Evolutionary conservation across 805 yeast species (phyloP), one percentile per base, ranked within the genome.

Genomic region (Kregervanrija pseudodelftensis): DNA sequence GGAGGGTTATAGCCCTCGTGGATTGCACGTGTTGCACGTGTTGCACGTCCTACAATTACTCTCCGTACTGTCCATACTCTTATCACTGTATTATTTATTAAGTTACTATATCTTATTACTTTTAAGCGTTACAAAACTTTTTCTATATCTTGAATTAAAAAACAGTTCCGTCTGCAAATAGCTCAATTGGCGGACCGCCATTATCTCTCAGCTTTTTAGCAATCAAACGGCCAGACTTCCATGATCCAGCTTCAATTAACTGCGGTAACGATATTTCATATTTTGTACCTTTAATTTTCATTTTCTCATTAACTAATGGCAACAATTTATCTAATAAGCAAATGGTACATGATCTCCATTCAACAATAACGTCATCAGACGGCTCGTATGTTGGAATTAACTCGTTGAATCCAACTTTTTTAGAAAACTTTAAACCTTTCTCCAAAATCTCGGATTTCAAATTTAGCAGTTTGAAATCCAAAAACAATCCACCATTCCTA

Each of bases 281-380:
- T 9, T 52, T 47, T 5, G 65, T 59, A 14, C 57, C 58, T 9
- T 46, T 51, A 31, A 65, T 63, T 0, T 59, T 61, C 41, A 79
- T 55, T 42, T 66, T 64, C 30, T 69, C 63, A 50, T 80, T 80
- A 34, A 79, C 73, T 42, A 73, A 48, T 11, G 77, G 78, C 15
- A 79, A 62, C 4, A 80, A 57, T 49, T 65, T 57, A 54, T 80
- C 86, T 39, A 80, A 59, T 34, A 79, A 63, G 5, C 79, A 79
- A 36, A 80, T 73, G 0, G 82, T 80, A 41, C 71, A 63, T 31
- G 83, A 77, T 56, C 86, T 69, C 86, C 86, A 80, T 55, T 80
- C 86, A 11, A 80, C 81, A 45, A 80, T 78, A 15, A 70, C 74
- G 40, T 80, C 84, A 52, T 77, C 78, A 30, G 68, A 70, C 1